These are phyloP conservation scores for Russula virescens DNA, from an alignment of 768 basidiomycete genomes.

Conservation along the genomic window DNA sequence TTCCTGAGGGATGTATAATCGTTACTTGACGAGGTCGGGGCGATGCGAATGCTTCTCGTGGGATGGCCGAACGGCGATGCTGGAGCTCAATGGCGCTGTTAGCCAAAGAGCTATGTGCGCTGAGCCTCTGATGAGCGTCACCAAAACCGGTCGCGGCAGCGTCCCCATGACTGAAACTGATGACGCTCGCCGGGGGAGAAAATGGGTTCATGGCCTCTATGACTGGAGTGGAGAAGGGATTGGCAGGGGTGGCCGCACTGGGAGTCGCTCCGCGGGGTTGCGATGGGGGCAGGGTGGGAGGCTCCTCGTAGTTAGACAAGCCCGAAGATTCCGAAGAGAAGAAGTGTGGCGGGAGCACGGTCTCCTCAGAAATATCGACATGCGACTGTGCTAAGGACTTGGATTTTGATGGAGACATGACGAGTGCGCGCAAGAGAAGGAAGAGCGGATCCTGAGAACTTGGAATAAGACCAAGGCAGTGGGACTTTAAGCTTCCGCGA, in stretches of 20 bases:
- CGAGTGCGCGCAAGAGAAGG: not conserved
- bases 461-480: not conserved
- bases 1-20: slow-evolving; percentile 32
- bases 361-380: not conserved
- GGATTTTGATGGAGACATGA: slow-evolving; percentile 3
- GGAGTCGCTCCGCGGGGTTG: slow-evolving; percentile 4
- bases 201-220: slow-evolving; percentile 38
- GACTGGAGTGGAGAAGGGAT: slow-evolving; percentile 28
- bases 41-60: slow-evolving; percentile 50
- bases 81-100: slow-evolving; percentile 42
- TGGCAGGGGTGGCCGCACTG: slow-evolving; percentile 27
- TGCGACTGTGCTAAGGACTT: not conserved
- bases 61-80: slow-evolving; percentile 34
- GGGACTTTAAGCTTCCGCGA: slow-evolving; percentile 9
- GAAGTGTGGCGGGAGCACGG: slow-evolving; percentile 11
- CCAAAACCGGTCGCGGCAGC: slow-evolving; percentile 34
- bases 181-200: slow-evolving; percentile 47
- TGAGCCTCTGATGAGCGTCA: slow-evolving; percentile 32
- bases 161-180: slow-evolving; percentile 36
- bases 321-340: slow-evolving; percentile 4
- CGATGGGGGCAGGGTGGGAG: not conserved
- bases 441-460: not conserved
- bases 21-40: slow-evolving; percentile 56
- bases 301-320: slow-evolving; percentile 9
- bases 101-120: slow-evolving; percentile 35